phyloP scores from a whole-genome alignment of 352 stramenopile species.

The Phytophthora idaei region DNA sequence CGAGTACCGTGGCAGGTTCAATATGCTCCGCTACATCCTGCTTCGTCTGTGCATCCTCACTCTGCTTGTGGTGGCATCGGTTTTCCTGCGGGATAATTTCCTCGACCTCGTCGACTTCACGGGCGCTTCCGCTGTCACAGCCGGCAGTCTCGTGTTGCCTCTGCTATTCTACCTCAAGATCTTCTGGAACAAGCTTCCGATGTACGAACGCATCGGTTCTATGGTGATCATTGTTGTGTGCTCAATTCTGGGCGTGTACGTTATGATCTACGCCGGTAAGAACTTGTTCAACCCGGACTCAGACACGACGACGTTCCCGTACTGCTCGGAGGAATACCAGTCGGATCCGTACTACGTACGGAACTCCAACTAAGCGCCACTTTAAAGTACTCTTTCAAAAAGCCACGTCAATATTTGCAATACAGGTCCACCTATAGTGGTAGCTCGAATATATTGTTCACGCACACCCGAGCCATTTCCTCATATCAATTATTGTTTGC shows the following conservation, averaged over 20 bases:
- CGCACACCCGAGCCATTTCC: conserved; percentile 34
- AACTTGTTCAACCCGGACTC: conserved; percentile 44
- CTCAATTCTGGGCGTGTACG: conserved; percentile 42
- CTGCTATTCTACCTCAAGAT: conserved; percentile 59
- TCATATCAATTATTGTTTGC: conserved; percentile 30
- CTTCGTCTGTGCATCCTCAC: conserved; percentile 43
- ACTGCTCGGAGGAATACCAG: conserved; percentile 55
- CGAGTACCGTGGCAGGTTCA: conserved; percentile 39
- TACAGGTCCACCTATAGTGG: not conserved
- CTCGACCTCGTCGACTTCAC: conserved; percentile 59
- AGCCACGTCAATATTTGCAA: not conserved
- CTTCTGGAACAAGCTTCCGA: conserved; percentile 42
- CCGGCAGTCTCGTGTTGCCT: conserved; percentile 47
- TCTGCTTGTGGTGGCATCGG: conserved; percentile 39
- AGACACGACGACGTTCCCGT: conserved; percentile 48
- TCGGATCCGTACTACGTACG: conserved; percentile 50
- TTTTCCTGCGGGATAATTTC: conserved; percentile 51
- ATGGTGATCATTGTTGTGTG: conserved; percentile 45
- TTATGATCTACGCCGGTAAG: conserved; percentile 48
- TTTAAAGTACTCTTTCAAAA: not conserved
- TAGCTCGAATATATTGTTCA: conserved; percentile 11
- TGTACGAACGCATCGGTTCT: conserved; percentile 46
- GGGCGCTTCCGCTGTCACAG: conserved; percentile 43
- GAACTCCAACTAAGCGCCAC: conserved; percentile 8
- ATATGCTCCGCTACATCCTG: conserved; percentile 37